These are phyloP conservation scores for Talaromyces sp. DNA, from an alignment of 2,329 filamentous ascomycete species.

Conservation along the genomic window DNA sequence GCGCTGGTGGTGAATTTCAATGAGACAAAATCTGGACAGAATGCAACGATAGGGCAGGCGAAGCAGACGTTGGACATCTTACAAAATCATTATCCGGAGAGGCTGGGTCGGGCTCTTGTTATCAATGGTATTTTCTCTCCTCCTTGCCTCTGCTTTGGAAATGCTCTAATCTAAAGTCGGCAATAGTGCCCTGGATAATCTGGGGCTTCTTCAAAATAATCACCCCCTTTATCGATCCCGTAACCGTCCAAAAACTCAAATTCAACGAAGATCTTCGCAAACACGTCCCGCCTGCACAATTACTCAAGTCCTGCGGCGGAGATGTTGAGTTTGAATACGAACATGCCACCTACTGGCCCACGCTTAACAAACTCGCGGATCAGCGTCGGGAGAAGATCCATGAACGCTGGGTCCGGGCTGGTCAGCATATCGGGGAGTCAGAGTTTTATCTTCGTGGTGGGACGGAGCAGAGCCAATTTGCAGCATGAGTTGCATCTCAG, in stretches of 20 bases:
- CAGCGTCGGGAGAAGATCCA: slow-evolving; percentile 61
- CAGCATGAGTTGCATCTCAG: neutral
- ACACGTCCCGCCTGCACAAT: slow-evolving; percentile 76
- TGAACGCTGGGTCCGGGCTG: slow-evolving; percentile 73
- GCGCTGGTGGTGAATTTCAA: slow-evolving; percentile 91
- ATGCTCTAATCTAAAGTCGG: neutral
- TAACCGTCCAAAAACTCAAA: slow-evolving; percentile 91
- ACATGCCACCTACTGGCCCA: slow-evolving; percentile 84
- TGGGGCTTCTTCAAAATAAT: slow-evolving; percentile 95
- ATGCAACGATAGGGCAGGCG: slow-evolving; percentile 72
- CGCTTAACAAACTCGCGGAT: slow-evolving; percentile 67
- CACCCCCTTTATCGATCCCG: slow-evolving; percentile 91
- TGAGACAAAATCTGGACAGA: slow-evolving; percentile 68
- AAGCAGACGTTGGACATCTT: slow-evolving; percentile 85
- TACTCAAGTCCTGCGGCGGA: slow-evolving; percentile 76
- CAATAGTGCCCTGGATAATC: slow-evolving; percentile 80
- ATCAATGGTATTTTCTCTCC: slow-evolving; percentile 67
- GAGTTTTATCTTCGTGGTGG: slow-evolving; percentile 86
- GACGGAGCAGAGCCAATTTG: slow-evolving; percentile 27
- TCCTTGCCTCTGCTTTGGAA: neutral
- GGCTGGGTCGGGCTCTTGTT: slow-evolving; percentile 82
- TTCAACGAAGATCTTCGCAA: slow-evolving; percentile 89
- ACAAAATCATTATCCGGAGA: slow-evolving; percentile 93
- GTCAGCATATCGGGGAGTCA: slow-evolving; percentile 77
- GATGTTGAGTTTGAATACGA: slow-evolving; percentile 88